Conservation (phyloP, 164 flowering plant species). For the Magnolia officinalis region DNA sequence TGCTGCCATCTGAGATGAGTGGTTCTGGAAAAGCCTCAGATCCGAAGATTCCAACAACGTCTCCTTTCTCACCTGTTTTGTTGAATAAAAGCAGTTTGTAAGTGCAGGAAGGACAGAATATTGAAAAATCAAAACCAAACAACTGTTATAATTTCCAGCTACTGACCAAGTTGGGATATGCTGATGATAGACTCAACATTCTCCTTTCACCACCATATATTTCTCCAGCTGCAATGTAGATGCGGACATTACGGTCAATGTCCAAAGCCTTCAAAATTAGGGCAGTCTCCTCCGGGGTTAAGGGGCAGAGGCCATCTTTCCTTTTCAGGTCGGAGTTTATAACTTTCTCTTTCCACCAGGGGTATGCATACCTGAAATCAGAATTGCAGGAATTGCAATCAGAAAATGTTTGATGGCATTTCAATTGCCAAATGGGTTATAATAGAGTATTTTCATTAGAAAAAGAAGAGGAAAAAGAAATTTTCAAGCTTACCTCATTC, state of each 20-base stretch:
- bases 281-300: slow-evolving; percentile 90
- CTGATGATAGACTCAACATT: slow-evolving; percentile 50
- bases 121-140: neutral
- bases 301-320: slow-evolving; percentile 81
- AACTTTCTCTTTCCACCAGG: slow-evolving; percentile 94
- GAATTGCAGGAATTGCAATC: neutral
- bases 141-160: neutral
- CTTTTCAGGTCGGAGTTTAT: slow-evolving; percentile 75
- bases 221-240: slow-evolving; percentile 86
- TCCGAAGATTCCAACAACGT: slow-evolving; percentile 77
- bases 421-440: neutral
- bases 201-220: slow-evolving; percentile 81
- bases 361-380: slow-evolving; percentile 71
- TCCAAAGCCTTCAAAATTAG: slow-evolving; percentile 64
- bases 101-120: neutral
- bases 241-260: slow-evolving; percentile 54
- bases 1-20: slow-evolving; percentile 97
- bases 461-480: neutral
- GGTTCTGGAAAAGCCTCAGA: slow-evolving; percentile 77
- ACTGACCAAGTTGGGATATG: slow-evolving; percentile 84
- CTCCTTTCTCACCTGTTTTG: slow-evolving; percentile 80
- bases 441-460: neutral
- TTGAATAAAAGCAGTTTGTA: neutral
- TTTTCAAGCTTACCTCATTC: slow-evolving; percentile 63
- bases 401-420: neutral